Percentiles rank a stretch among this genome's conserved stretches.
Evolutionary conservation across 2,329 filamentous ascomycete genomes (phyloP).

Genomic region (Blumeria graminis): DNA sequence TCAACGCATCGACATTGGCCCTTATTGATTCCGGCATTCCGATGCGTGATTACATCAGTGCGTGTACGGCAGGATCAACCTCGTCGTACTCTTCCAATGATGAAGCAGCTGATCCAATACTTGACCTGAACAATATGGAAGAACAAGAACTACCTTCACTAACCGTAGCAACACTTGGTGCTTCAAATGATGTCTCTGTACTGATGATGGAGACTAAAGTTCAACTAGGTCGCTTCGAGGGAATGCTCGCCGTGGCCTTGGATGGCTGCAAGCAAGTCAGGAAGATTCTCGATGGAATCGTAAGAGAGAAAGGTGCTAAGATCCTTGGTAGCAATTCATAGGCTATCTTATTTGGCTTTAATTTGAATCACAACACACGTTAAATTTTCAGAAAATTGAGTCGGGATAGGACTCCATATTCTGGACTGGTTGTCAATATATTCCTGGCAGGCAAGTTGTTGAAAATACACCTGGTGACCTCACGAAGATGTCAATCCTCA

Average conservation of each 20-base stretch:
- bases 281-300: constrained; percentile 55
- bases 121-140: constrained; percentile 58
- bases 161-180: constrained; percentile 61
- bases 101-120: constrained; percentile 47
- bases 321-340: constrained; percentile 30
- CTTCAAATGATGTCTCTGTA: constrained; percentile 50
- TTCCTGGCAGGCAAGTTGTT: too few species aligned
- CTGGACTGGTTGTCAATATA: too few species aligned
- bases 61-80: constrained; percentile 67
- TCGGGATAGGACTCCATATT: too few species aligned
- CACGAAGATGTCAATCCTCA: too few species aligned
- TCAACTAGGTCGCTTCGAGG: constrained; percentile 60
- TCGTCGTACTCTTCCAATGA: constrained; percentile 39
- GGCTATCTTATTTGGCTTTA: constrained; percentile 14
- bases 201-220: constrained; percentile 72
- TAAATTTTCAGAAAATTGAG: too few species aligned
- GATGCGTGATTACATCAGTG: constrained; percentile 76
- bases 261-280: constrained; percentile 79
- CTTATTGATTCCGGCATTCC: constrained; percentile 87
- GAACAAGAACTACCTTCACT: constrained; percentile 75
- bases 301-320: constrained; percentile 43
- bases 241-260: constrained; percentile 77
- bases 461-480: too few species aligned
- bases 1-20: constrained; percentile 80
- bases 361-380: too few species aligned